Percentiles rank a stretch among this genome's conserved stretches.
Conservation (phyloP, 495 filamentous ascomycete genomes). For the Tuber aestivum region DNA sequence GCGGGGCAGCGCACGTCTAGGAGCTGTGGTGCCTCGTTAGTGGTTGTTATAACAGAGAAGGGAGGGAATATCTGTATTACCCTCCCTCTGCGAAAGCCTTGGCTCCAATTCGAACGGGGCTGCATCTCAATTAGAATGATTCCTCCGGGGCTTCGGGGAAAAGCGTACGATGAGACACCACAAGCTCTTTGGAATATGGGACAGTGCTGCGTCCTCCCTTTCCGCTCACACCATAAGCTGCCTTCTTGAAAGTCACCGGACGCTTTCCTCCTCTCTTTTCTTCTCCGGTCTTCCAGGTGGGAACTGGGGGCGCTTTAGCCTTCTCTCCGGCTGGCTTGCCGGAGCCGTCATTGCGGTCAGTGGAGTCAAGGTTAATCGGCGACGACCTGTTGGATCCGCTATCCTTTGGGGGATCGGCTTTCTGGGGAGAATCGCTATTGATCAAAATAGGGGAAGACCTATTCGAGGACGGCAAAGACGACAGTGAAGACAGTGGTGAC, state of each 20-base stretch:
- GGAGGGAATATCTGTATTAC: background rate
- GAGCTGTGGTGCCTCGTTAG: background rate
- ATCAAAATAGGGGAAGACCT: background rate
- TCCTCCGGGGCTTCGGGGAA: background rate
- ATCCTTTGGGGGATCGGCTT: background rate
- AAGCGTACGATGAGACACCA: background rate
- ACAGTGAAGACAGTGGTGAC: background rate
- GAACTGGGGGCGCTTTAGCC: background rate
- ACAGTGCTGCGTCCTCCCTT: background rate
- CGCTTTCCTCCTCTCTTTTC: constrained; percentile 1
- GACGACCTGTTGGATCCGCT: background rate
- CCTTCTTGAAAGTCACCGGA: background rate
- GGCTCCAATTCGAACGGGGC: background rate
- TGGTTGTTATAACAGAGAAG: background rate
- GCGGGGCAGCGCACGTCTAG: background rate
- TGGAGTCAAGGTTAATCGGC: background rate
- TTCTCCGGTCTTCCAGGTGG: background rate
- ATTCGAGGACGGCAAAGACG: background rate
- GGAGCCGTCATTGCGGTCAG: background rate
- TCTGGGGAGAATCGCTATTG: background rate
- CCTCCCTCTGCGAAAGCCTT: background rate
- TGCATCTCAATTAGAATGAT: background rate
- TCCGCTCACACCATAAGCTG: background rate
- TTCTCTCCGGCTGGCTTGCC: background rate
- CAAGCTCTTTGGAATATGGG: background rate